phyloP scores from a whole-genome alignment of 257 asterid genomes.

The Solanum neorickii region DNA sequence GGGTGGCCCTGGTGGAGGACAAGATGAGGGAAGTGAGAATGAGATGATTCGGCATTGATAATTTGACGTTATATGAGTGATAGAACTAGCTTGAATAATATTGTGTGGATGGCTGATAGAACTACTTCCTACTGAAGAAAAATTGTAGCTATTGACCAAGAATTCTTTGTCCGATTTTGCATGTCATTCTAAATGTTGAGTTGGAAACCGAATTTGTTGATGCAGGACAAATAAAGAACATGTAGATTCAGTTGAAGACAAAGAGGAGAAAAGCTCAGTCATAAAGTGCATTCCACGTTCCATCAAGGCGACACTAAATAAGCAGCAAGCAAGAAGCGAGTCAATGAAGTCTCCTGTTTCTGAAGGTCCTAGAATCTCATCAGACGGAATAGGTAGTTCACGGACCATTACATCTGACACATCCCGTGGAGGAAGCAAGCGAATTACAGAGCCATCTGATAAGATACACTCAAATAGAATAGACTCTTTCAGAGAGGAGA shows the following conservation, averaged over 20 bases:
- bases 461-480: constrained; percentile 20
- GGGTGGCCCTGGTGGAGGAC: not conserved
- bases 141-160: not conserved
- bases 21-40: not conserved
- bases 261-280: constrained; percentile 36
- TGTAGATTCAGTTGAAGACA: constrained; percentile 38
- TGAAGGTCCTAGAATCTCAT: constrained; percentile 85
- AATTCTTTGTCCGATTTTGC: not conserved
- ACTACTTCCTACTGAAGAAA: not conserved
- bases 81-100: not conserved
- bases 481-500: constrained; percentile 36
- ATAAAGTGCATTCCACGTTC: constrained; percentile 80
- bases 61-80: not conserved
- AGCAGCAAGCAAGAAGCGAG: constrained; percentile 68
- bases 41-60: not conserved
- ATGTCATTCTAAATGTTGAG: not conserved
- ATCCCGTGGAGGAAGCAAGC: constrained; percentile 71
- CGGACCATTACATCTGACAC: constrained; percentile 34
- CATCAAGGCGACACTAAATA: constrained; percentile 56
- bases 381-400: constrained; percentile 54
- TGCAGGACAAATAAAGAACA: constrained; percentile 48
- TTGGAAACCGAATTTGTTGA: not conserved
- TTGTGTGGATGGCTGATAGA: not conserved
- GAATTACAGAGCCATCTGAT: constrained; percentile 46
- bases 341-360: constrained; percentile 87